Percentiles rank a stretch among this genome's conserved stretches.
These are phyloP conservation scores for Thraustotheca clavata DNA, from an alignment of 352 stramenopile genomes.

Conservation along the genomic window DNA sequence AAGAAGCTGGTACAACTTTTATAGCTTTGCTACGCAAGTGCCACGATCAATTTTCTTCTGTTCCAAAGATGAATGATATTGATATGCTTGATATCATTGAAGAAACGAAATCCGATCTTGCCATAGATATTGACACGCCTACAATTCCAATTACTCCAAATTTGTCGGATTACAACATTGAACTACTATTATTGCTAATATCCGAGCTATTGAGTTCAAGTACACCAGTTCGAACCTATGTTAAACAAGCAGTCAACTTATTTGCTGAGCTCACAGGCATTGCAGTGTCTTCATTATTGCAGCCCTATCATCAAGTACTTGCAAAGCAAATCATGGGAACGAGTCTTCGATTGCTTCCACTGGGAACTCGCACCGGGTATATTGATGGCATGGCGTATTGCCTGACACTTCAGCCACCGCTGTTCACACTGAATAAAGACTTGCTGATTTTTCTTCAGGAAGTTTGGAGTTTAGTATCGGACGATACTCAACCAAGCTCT, in stretches of 20 bases:
- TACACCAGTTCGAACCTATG: conserved; percentile 50
- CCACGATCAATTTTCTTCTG: conserved; percentile 3
- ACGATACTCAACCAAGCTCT: conserved; percentile 32
- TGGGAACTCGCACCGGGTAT: conserved; percentile 64
- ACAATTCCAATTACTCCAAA: neutral
- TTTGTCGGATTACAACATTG: conserved; percentile 35
- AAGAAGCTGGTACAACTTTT: conserved; percentile 55
- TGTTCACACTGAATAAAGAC: conserved; percentile 80
- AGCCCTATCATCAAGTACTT: conserved; percentile 77
- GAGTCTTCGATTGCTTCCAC: conserved; percentile 60
- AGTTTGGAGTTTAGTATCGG: conserved; percentile 76
- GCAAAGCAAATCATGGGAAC: conserved; percentile 79
- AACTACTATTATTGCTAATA: conserved; percentile 83
- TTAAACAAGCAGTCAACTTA: conserved; percentile 56
- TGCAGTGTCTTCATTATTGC: conserved; percentile 57
- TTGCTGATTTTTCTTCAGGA: conserved; percentile 79
- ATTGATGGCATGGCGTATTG: conserved; percentile 81
- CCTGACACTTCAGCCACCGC: conserved; percentile 58
- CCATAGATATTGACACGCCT: no score
- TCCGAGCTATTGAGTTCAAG: conserved; percentile 78
- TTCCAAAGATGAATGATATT: conserved; percentile 10
- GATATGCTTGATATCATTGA: conserved; percentile 18
- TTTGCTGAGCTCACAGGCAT: conserved; percentile 48
- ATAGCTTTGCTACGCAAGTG: conserved; percentile 41
- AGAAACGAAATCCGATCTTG: conserved; percentile 6